These are phyloP conservation scores for Lignosus rhinocerotis DNA, from an alignment of 1,284 basidiomycete genomes.

Conservation along the genomic window DNA sequence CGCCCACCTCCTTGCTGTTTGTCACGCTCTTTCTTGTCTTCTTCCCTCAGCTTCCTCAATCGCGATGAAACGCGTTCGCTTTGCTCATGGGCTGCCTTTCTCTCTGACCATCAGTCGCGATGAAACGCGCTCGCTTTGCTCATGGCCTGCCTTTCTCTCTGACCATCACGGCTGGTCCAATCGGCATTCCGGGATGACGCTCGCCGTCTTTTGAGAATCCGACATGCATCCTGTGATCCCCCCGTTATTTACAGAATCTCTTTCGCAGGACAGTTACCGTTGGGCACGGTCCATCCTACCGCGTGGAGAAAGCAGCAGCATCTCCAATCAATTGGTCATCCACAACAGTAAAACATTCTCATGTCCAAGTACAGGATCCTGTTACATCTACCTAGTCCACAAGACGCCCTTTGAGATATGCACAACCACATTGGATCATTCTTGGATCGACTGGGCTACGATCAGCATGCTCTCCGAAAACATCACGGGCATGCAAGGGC, in stretches of 20 bases:
- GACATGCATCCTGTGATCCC: conserved; percentile 6
- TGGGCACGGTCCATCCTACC: not conserved
- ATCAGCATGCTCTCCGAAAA: not conserved
- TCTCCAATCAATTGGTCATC: not conserved
- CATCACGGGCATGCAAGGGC: not conserved
- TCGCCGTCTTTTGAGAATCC: not conserved
- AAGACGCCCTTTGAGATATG: not conserved
- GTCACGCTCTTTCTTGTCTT: not conserved
- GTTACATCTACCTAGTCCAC: not conserved
- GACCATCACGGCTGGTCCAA: conserved; percentile 1
- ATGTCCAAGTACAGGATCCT: too few species aligned
- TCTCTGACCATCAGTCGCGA: conserved; percentile 15
- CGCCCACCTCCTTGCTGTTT: not conserved
- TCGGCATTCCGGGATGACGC: not conserved
- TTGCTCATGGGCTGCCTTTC: not conserved
- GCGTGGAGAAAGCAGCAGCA: not conserved
- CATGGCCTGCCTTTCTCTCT: not conserved
- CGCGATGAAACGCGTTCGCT: conserved; percentile 14
- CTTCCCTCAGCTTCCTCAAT: not conserved
- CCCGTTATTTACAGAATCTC: conserved; percentile 5
- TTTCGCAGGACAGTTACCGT: not conserved
- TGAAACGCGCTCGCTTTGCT: not conserved
- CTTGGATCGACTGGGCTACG: too few species aligned
- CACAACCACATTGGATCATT: not conserved
- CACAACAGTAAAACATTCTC: not conserved